phyloP scores from a whole-genome alignment of 2,329 filamentous ascomycete genomes.

The Nannizzia gypsea region DNA sequence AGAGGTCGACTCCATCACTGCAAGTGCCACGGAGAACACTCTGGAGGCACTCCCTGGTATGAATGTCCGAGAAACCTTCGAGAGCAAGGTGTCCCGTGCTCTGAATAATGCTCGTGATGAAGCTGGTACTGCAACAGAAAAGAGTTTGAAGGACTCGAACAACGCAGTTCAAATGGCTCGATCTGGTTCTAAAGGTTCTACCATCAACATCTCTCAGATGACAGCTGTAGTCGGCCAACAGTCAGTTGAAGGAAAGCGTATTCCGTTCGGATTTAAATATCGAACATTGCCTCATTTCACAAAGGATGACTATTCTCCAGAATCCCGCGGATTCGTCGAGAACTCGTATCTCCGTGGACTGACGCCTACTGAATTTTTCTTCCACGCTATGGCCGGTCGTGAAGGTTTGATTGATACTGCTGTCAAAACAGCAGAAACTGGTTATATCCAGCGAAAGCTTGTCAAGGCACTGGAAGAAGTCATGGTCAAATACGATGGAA shows the following conservation, averaged over 20 bases:
- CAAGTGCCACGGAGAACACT: slow-evolving; percentile 67
- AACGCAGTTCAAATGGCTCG: slow-evolving; percentile 94
- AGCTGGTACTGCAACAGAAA: slow-evolving; percentile 83
- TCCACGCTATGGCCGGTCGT: slow-evolving; percentile 99
- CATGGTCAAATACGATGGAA: slow-evolving; percentile 94
- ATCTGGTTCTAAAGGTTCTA: slow-evolving; percentile 95
- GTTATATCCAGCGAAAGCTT: slow-evolving; percentile 95
- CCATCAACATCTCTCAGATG: slow-evolving; percentile 99
- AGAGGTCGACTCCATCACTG: slow-evolving; percentile 64
- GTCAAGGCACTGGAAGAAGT: slow-evolving; percentile 98
- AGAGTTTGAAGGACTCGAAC: slow-evolving; percentile 88
- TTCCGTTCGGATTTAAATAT: slow-evolving; percentile 98
- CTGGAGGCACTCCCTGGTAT: slow-evolving; percentile 93
- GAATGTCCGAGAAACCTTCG: slow-evolving; percentile 96
- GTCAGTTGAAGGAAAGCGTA: slow-evolving; percentile 95
- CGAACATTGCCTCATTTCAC: slow-evolving; percentile 94
- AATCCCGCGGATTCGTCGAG: slow-evolving; percentile 94
- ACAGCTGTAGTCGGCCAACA: slow-evolving; percentile 95
- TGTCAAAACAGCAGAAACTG: slow-evolving; percentile 97
- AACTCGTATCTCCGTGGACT: slow-evolving; percentile 95
- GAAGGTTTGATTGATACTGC: slow-evolving; percentile 99
- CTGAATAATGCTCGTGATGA: slow-evolving; percentile 93
- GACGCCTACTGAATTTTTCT: slow-evolving; percentile 95
- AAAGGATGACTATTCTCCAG: slow-evolving; percentile 97
- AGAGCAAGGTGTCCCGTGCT: slow-evolving; percentile 89